phyloP scores from a whole-genome alignment of 345 rosid genomes.

The Angophora floribunda region DNA sequence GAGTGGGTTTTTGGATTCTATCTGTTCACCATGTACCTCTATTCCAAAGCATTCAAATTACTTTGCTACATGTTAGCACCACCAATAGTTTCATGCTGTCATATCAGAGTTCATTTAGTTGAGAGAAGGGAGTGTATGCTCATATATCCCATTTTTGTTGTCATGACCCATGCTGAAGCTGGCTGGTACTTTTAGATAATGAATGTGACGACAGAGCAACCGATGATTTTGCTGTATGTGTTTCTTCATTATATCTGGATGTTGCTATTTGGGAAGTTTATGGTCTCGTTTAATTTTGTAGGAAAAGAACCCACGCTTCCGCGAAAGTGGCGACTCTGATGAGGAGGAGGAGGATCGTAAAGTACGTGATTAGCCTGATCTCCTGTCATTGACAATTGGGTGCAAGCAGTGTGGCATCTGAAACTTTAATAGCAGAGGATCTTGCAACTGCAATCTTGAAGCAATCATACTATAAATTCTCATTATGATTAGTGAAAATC shows the following conservation, averaged over 20 bases:
- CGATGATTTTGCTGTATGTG: neutral
- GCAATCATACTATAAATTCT: neutral
- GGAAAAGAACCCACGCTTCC: conserved; percentile 98
- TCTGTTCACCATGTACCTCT: neutral
- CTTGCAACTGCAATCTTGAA: neutral
- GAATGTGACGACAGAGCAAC: neutral
- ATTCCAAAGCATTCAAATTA: neutral
- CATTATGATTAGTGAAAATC: neutral
- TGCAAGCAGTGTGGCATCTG: neutral
- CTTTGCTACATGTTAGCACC: neutral
- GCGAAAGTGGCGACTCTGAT: conserved; percentile 93
- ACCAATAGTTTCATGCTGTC: neutral
- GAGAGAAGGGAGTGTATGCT: neutral
- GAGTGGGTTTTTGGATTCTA: neutral
- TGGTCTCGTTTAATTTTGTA: conserved; percentile 6
- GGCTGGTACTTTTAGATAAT: neutral
- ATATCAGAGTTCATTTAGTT: neutral
- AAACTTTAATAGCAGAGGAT: neutral
- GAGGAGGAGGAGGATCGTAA: conserved; percentile 79
- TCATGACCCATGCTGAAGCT: neutral
- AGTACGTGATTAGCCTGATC: conserved; percentile 20
- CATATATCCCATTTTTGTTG: neutral
- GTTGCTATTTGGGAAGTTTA: neutral
- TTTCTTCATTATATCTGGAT: neutral
- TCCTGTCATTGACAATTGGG: neutral